Evolutionary conservation across 2,329 filamentous ascomycete genomes (phyloP).

Genomic region (Colletotrichum graminicola): DNA sequence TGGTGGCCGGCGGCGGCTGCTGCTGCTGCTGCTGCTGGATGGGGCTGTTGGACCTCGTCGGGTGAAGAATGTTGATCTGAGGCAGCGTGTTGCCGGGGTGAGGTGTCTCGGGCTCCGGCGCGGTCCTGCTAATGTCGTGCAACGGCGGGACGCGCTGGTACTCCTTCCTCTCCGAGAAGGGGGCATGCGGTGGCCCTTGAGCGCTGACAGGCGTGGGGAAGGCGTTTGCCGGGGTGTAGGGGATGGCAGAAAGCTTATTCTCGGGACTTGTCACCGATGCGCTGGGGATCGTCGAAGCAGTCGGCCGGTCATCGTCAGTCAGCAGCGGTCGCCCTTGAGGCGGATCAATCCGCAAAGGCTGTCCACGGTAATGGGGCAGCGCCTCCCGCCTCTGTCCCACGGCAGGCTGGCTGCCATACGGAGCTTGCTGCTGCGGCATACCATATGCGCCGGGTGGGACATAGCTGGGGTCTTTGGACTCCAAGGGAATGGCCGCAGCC

Average conservation of each 20-base stretch:
- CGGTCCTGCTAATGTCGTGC: slow-evolving; percentile 65
- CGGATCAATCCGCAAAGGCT: slow-evolving; percentile 72
- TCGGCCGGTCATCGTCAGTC: slow-evolving; percentile 69
- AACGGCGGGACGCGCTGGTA: slow-evolving; percentile 72
- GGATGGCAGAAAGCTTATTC: slow-evolving; percentile 71
- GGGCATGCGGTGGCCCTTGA: slow-evolving; percentile 55
- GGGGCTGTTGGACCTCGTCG: slow-evolving; percentile 63
- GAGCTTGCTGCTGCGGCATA: slow-evolving; percentile 67
- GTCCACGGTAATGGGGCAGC: slow-evolving; percentile 71
- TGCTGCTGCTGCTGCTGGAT: slow-evolving; percentile 47
- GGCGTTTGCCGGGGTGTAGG: slow-evolving; percentile 66
- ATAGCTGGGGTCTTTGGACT: slow-evolving; percentile 83
- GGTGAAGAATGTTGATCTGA: slow-evolving; percentile 69
- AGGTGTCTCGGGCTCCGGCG: slow-evolving; percentile 65
- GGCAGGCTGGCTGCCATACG: slow-evolving; percentile 51
- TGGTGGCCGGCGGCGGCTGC: slow-evolving; percentile 48
- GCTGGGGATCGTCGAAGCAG: slow-evolving; percentile 70
- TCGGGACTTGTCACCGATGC: slow-evolving; percentile 70
- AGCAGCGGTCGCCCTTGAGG: slow-evolving; percentile 68
- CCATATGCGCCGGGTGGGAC: slow-evolving; percentile 72
- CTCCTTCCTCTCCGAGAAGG: slow-evolving; percentile 67
- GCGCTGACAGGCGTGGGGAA: slow-evolving; percentile 75
- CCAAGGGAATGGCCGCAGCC: slow-evolving; percentile 77
- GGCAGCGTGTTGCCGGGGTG: slow-evolving; percentile 65
- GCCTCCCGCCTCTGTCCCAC: slow-evolving; percentile 65